phyloP scores from a whole-genome alignment of 2,329 filamentous ascomycete species.

The Periglandula ipomoeae region DNA sequence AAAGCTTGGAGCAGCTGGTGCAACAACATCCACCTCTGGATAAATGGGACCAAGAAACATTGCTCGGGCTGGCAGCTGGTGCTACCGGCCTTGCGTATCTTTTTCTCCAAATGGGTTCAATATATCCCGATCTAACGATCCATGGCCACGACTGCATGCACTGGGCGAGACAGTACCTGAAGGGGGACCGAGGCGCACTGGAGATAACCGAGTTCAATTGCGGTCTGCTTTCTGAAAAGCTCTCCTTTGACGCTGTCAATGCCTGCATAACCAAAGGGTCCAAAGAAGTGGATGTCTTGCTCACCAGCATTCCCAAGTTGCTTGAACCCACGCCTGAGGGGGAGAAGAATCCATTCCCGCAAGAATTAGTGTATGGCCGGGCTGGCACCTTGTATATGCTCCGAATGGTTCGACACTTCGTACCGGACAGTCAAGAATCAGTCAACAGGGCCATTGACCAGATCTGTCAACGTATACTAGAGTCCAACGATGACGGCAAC shows the following conservation, averaged over 20 bases:
- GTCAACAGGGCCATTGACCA: conserved; percentile 28
- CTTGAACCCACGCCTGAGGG: neutral
- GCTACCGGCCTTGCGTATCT: neutral
- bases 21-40: too few relatives aligned
- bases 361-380: neutral
- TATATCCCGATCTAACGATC: too few relatives aligned
- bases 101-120: neutral
- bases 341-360: neutral
- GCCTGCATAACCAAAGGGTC: neutral
- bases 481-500: conserved; percentile 30
- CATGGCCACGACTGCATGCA: too few relatives aligned
- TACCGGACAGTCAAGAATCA: conserved; percentile 34
- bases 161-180: neutral
- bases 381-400: neutral
- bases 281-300: neutral
- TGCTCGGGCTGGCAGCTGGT: neutral
- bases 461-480: conserved; percentile 51
- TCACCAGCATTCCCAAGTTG: neutral
- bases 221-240: neutral
- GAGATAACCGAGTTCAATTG: neutral
- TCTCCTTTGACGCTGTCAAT: neutral
- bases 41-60: too few relatives aligned
- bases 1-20: neutral
- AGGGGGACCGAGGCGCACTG: too few relatives aligned
- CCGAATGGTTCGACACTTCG: conserved; percentile 38